Base-by-base conservation (phyloP, 1,139 yeast genomes). In the Kurtzmaniella quercitrusa region DNA sequence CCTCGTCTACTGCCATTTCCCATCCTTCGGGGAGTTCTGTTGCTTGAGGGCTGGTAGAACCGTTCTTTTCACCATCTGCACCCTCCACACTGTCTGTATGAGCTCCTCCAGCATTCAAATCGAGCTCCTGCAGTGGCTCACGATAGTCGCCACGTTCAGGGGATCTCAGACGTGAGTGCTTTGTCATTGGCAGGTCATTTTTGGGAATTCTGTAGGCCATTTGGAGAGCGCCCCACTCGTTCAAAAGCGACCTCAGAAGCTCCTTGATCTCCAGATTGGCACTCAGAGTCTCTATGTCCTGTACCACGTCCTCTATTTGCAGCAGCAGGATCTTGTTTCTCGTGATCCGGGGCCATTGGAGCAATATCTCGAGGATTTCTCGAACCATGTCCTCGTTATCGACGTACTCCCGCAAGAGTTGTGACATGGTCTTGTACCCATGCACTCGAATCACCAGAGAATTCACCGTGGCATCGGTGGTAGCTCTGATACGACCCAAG, bases 161-260 rank as follows among this genome's bases (percentile, higher is more conserved):
- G 11, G 42, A 39, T 23, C 45, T 27, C 21, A 42, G 41, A 27
- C 45, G 31, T 5, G 39, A 33, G n/a, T 36, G 38, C 16, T 36
- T 36, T 3, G 16, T 33, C 41, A 37, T 40, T 34, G 45, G n/a
- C 34, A 33, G 34, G 48, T 16, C 55, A 37, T 56, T 53, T 47
- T 85, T 82, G 0, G 93, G 93, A 41, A 93, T 93, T 46, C 95
- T 77, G 57, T 85, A 87, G 7, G 93, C 94, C 79, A 88, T 81
- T 57, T 86, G 82, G 49, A 89, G 75, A 29, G 68, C 69, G 38
- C 83, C 71, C 98, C 98, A 93, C 49, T 75, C 83, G 1, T 71
- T 68, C 21, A 88, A 57, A 40, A 93, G 65, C 9, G 63, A 59
- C 7, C 61, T 49, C 2, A 85, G 75, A 37, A 72, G 59, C 1